phyloP scores from a whole-genome alignment of 2,329 filamentous ascomycete species.

The Penicillium sp. region DNA sequence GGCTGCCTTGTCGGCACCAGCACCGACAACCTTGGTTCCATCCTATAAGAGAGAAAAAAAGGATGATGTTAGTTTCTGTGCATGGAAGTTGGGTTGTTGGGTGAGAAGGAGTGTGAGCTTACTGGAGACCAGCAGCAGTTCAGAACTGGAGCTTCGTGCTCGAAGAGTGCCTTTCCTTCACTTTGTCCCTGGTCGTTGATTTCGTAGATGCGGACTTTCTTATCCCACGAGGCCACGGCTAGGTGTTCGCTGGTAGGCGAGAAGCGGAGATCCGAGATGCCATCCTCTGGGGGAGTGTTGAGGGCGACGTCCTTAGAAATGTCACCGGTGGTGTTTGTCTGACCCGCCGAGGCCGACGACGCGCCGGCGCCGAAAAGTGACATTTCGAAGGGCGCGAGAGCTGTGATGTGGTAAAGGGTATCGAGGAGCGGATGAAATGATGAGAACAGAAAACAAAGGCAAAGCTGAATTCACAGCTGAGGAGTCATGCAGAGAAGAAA shows the following conservation, averaged over 20 bases:
- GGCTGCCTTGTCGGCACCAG: constrained; percentile 85
- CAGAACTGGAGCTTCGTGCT: constrained; percentile 81
- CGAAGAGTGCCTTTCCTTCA: constrained; percentile 79
- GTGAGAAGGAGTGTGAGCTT: constrained; percentile 33
- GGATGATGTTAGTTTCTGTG: constrained; percentile 5
- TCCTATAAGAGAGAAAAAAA: constrained; percentile 57
- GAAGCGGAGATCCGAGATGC: constrained; percentile 83
- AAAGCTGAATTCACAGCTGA: background rate
- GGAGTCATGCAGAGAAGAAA: background rate
- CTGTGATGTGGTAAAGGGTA: background rate
- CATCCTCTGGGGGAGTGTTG: constrained; percentile 76
- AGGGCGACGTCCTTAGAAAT: constrained; percentile 85
- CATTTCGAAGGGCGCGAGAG: constrained; percentile 30
- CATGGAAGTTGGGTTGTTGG: background rate
- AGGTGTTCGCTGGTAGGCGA: constrained; percentile 75
- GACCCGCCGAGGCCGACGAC: constrained; percentile 50
- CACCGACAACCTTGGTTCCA: constrained; percentile 82
- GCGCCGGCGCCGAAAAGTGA: constrained; percentile 55
- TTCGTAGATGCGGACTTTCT: constrained; percentile 96
- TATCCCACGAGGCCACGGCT: constrained; percentile 93
- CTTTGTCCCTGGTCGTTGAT: constrained; percentile 74
- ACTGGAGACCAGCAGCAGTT: constrained; percentile 87
- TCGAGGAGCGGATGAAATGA: background rate
- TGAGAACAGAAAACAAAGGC: background rate
- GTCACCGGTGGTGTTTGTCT: constrained; percentile 77